Percentiles rank a stretch among this genome's conserved stretches.
These are phyloP conservation scores for Talaromyces borbonicus DNA, from an alignment of 495 filamentous ascomycete species.

Conservation along the genomic window DNA sequence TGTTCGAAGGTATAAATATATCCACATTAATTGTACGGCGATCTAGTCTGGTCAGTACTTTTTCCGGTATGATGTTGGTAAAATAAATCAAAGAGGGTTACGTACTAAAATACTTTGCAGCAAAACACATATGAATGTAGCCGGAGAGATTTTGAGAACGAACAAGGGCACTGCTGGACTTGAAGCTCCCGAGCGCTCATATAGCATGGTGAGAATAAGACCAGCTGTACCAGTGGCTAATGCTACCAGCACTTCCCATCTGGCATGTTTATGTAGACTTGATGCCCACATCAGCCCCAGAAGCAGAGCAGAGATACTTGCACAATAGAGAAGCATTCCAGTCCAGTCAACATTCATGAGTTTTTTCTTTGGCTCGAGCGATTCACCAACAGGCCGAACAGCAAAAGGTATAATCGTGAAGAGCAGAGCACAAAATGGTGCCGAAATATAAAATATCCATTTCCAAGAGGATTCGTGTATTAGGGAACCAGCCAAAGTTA, in stretches of 20 bases:
- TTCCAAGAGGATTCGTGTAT: constrained; percentile 11
- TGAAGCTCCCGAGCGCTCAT: constrained; percentile 29
- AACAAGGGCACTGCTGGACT: constrained; percentile 39
- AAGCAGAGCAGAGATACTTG: constrained; percentile 36
- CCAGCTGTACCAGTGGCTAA: constrained; percentile 30
- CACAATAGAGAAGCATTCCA: constrained; percentile 36
- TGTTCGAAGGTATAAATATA: not conserved
- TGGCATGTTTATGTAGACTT: constrained; percentile 39
- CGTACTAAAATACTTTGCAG: constrained; percentile 36
- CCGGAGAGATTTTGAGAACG: constrained; percentile 30
- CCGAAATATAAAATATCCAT: constrained; percentile 28
- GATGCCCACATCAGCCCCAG: constrained; percentile 50
- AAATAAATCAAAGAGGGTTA: too few species aligned
- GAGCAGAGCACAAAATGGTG: constrained; percentile 24
- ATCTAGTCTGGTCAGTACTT: constrained; percentile 13
- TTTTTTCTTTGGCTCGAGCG: constrained; percentile 11
- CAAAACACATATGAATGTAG: constrained; percentile 30
- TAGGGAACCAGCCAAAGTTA: not conserved
- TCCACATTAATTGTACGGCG: not conserved
- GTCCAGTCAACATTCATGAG: constrained; percentile 26
- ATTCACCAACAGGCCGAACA: constrained; percentile 14
- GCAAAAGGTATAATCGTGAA: constrained; percentile 17
- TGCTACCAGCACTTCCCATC: constrained; percentile 35
- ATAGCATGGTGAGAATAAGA: constrained; percentile 21
- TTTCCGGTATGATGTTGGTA: too few species aligned